Evolutionary conservation across 2,329 filamentous ascomycete genomes (phyloP), one percentile per base, ranked within the genome.

Genomic region (Hawksworthiomyces lignivorus): DNA sequence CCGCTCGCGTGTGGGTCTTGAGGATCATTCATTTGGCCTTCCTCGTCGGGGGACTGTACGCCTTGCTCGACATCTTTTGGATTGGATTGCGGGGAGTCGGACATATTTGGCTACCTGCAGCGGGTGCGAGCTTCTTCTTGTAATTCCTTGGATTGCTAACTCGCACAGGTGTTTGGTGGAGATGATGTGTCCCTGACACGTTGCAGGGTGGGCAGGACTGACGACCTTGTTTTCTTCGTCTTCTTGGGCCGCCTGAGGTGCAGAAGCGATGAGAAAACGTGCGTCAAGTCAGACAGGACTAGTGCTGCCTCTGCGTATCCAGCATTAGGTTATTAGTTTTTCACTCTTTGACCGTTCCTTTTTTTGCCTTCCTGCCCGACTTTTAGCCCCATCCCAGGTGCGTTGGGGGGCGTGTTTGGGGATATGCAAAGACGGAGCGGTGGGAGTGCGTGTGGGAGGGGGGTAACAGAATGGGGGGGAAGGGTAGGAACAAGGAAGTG

Each of bases 11-110:
- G 83, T 80, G 79, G 76, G 70, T 86, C 82, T 67, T 82, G 77
- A 69, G 75, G 71, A 65, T 88, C 85, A 72, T 94, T 88, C 86
- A 94, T 94, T 78, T 84, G 83, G 75, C 82, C 82, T 74, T 92
- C 87, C 73, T 94, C 87, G 72, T 92, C 88, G 74, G 82, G 82
- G 73, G 88, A 94, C 75, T 87, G 86, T 78, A 78, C 84, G 78
- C 79, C 82, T 76, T 83, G 84, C 76, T 95, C 90, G 75, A 88
- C 85, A 73, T 94, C 87, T 77, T 94, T 92, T 62, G 86, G 82
- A 75, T 88, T 87, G 79, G 84, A 88, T 79, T 87, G 74, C 67
- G 75, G 73, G 69, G 75, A 77, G 67, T 77, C 85, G 75, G 89
- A 94, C 89, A 96, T 92, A 87, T 86, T 82, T 82, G 80, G 80